phyloP scores from a whole-genome alignment of 2,329 filamentous ascomycete genomes.

The Neospermospora avenae region DNA sequence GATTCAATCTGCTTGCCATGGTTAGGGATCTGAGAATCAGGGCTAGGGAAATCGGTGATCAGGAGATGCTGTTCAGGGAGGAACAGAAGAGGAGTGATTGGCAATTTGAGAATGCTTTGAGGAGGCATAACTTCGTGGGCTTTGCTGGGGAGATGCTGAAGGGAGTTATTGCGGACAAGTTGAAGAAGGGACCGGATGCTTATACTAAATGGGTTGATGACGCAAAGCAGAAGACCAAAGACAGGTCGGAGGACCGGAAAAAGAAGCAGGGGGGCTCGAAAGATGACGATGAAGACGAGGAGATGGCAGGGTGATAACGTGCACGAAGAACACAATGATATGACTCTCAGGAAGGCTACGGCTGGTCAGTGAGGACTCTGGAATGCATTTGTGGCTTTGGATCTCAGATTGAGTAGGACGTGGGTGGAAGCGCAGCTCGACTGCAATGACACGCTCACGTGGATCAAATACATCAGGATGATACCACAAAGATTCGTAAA shows the following conservation, averaged over 20 bases:
- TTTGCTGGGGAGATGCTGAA: conserved; percentile 90
- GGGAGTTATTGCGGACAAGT: conserved; percentile 73
- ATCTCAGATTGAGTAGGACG: not conserved
- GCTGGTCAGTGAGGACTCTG: conserved; percentile 13
- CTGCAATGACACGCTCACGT: not conserved
- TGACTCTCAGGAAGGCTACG: not conserved
- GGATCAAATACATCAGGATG: not conserved
- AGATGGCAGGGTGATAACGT: conserved; percentile 31
- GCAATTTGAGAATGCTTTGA: conserved; percentile 91
- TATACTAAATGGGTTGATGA: conserved; percentile 74
- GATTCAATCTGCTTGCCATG: conserved; percentile 94
- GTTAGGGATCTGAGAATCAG: conserved; percentile 75
- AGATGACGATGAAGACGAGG: conserved; percentile 27
- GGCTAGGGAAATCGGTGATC: conserved; percentile 79
- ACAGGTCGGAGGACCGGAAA: conserved; percentile 32
- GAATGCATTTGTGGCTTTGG: conserved; percentile 12
- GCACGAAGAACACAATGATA: not conserved
- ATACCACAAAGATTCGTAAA: not conserved
- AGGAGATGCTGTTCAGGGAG: conserved; percentile 73
- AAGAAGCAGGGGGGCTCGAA: conserved; percentile 27
- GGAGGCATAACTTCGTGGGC: conserved; percentile 93
- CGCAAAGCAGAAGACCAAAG: conserved; percentile 55
- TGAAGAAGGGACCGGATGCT: conserved; percentile 59
- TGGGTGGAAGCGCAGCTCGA: not conserved
- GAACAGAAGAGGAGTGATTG: conserved; percentile 80